Evolutionary conservation across 345 rosid species (phyloP), one percentile per base, ranked within the genome.

Genomic region (Syzygium aromaticum): DNA sequence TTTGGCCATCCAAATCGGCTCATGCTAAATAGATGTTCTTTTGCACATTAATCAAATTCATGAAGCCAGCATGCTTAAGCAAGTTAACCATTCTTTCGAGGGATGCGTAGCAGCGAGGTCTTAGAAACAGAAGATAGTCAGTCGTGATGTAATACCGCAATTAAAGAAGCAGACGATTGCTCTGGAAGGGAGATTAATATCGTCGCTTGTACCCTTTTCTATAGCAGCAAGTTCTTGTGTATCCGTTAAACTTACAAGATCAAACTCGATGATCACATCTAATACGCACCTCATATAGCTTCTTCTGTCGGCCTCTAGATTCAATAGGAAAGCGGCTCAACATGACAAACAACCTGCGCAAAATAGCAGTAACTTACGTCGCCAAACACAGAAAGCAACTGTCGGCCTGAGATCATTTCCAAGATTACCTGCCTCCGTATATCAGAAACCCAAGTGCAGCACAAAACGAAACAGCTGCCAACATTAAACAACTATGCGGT

Each of bases 301-400:
- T 96, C 85, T 96, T 95, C 43, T 94, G 96, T 27, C 98, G 94
- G 56, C 98, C 97, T 90, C 93, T 95, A 22, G 99, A 95, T 89
- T 96, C 97, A n/a, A 94, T 95, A 9, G 99, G 99, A 90, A 96
- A 95, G 54, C 93, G 91, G 87, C 94, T 94, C 89, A 96, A 87
- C 99, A 94, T 94, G 90, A 95, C 59, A 87, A 95, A 96, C 90
- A 96, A 88, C 92, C 98, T 94, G 85, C 84, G 30, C 12, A 1
- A n/a, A 54, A 7, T 11, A 25, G 21, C 51, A 25, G 85, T 11
- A 46, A 21, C 46, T 73, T 73, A 59, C 3, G 54, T 86, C 5
- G 11, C n/a, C 15, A 7, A n/a, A 17, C 87, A 63, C 11, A n/a
- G 52, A 52, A 84, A 84, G 59, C 16, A 53, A 5, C 54, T 15